Base-by-base conservation (phyloP, 2,329 filamentous ascomycete genomes). In the Phaeophleospora eucalypticola region DNA sequence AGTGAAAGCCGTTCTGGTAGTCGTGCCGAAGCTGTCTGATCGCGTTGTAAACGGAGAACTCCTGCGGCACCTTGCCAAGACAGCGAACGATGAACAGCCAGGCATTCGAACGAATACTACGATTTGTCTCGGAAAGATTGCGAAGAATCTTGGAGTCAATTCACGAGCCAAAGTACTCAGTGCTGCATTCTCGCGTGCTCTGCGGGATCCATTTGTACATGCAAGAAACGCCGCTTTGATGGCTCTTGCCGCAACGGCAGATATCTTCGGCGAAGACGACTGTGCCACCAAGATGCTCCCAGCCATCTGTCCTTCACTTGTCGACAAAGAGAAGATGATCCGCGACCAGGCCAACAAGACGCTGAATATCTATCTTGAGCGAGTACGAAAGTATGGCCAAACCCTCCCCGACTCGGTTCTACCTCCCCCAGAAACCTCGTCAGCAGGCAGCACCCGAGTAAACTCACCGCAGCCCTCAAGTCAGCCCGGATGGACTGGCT, bases 21-120 rank as follows among this genome's bases (percentile, higher is more conserved):
- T 98, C 37, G 86, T 97, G 46, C 76, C 78, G 20, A 98, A 98
- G 68, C 76, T 98, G 0, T 95, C 89, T 1, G 93, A 98, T 61
- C 82, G 93, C 32, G 87, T 87, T 6, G 84, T 97, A 58, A 98
- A 98, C 58, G 91, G 93, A 44, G 93, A 98, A 58, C 76, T 98
- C 9, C 73, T 98, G 17, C 87, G 86, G 59, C 86, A 95, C 62
- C 77, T 98, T 20, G 93, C 93, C 36, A 96, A 95, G 67, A 96
- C 91, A 1, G 89, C 93, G 37, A 98, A 97, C 59, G 93, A 98
- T 53, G 93, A 97, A 60, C 91, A 98, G 62, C 89, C 93, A 1
- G 93, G 93, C 0, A 98, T 98, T 56, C 82, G 93, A 52, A 98
- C 93, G 7, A 98, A 98, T 65, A 98, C 93, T 0, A 98, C 93